Percentiles rank a stretch among this genome's conserved stretches.
phyloP scores from a whole-genome alignment of 2,329 filamentous ascomycete species.

The Pestalotiopsis sp. region DNA sequence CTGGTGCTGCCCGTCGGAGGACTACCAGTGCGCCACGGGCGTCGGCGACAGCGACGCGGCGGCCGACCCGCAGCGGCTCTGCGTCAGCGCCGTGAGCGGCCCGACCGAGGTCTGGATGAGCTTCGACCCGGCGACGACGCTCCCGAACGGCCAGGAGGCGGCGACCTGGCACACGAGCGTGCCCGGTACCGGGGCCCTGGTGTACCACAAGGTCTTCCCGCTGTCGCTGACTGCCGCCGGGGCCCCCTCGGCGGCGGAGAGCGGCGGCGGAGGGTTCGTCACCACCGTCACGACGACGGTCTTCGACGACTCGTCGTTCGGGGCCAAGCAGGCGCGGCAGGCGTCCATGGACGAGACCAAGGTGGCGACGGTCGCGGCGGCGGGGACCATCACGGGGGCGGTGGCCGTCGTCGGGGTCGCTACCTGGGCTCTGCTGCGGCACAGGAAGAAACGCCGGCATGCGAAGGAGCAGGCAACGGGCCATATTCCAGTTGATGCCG shows the following conservation, averaged over 20 bases:
- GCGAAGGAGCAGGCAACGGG: neutral
- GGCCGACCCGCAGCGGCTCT: constrained; percentile 4
- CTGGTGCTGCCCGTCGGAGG: constrained; percentile 9
- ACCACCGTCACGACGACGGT: neutral
- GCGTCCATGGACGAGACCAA: neutral
- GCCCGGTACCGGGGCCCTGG: constrained; percentile 1
- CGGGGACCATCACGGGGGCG: neutral
- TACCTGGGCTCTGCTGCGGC: neutral
- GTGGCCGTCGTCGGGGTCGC: neutral
- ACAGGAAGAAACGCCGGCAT: neutral
- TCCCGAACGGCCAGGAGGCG: neutral
- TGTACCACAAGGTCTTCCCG: constrained; percentile 13
- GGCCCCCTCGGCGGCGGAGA: neutral
- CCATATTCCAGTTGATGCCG: no score
- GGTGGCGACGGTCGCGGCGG: neutral
- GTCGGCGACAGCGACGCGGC: neutral
- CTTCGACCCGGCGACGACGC: constrained; percentile 3
- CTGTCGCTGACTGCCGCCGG: neutral
- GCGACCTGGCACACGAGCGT: constrained; percentile 1
- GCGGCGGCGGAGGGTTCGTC: neutral
- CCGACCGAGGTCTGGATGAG: constrained; percentile 10
- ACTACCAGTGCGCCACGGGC: constrained; percentile 2
- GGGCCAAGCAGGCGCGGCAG: neutral
- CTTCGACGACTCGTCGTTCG: neutral
- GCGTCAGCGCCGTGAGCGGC: neutral